Percentiles rank a stretch among this genome's conserved stretches.
Evolutionary conservation across 345 rosid species (phyloP).

Genomic region (Dipteronia dyeriana): DNA sequence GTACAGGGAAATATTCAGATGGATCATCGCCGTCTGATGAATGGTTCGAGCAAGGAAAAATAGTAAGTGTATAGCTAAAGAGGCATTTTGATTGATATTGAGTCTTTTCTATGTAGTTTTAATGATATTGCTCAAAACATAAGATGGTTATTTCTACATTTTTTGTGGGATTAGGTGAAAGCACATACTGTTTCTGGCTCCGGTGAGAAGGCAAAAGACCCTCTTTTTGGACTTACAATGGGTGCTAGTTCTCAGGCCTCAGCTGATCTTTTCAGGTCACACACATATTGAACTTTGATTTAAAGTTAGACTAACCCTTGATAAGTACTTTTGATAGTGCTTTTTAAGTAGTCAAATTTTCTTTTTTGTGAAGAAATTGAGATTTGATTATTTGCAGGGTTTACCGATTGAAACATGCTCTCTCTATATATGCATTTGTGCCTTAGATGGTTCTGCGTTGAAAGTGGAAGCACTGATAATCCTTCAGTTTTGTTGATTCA

Average conservation of each 20-base stretch:
- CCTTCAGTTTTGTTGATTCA: slow-evolving; percentile 74
- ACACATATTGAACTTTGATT: neutral
- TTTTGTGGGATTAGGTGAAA: slow-evolving; percentile 50
- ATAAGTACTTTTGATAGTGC: slow-evolving; percentile 2
- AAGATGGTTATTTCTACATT: neutral
- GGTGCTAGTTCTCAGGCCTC: slow-evolving; percentile 81
- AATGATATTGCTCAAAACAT: neutral
- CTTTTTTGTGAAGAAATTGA: slow-evolving; percentile 39
- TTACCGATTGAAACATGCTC: slow-evolving; percentile 56
- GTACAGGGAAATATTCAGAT: slow-evolving; percentile 81
- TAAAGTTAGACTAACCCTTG: neutral
- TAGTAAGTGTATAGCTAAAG: slow-evolving; percentile 34
- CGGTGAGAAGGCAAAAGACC: slow-evolving; percentile 83
- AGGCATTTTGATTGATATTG: neutral
- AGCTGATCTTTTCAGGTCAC: slow-evolving; percentile 70
- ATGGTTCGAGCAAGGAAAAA: slow-evolving; percentile 89
- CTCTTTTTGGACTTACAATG: slow-evolving; percentile 84
- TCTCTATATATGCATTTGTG: slow-evolving; percentile 51
- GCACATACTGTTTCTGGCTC: slow-evolving; percentile 72
- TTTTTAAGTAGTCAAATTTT: slow-evolving; percentile 21
- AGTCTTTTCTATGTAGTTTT: neutral
- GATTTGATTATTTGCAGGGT: slow-evolving; percentile 54
- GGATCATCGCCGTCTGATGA: slow-evolving; percentile 76
- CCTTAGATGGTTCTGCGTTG: slow-evolving; percentile 93
- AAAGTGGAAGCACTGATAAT: slow-evolving; percentile 61